phyloP scores from a whole-genome alignment of 140 eudicot species.

The Oenanthe javanica region DNA sequence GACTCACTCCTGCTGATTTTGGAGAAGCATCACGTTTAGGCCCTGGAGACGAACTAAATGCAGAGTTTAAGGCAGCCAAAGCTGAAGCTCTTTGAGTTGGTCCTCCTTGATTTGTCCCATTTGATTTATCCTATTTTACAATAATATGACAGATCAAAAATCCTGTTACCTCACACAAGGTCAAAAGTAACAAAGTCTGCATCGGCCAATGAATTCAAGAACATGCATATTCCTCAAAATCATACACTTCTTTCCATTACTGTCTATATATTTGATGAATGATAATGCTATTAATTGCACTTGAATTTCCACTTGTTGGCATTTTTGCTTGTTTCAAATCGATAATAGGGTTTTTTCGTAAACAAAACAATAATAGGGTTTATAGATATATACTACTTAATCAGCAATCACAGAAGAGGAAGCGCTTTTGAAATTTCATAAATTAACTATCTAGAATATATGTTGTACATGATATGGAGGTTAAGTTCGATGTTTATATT shows the following conservation, averaged over 20 bases:
- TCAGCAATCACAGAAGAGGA: not conserved
- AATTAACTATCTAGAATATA: not conserved
- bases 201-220: not conserved
- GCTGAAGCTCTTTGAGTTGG: slow-evolving; percentile 98
- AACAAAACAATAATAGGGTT: too few species aligned
- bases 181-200: not conserved
- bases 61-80: slow-evolving; percentile 82
- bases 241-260: not conserved
- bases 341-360: too few species aligned
- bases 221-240: not conserved
- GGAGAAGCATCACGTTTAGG: slow-evolving; percentile 40
- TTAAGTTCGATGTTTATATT: slow-evolving; percentile 5
- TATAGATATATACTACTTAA: not conserved
- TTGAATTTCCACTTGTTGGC: not conserved
- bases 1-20: slow-evolving; percentile 41
- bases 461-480: not conserved
- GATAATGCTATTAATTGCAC: not conserved
- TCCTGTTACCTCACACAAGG: not conserved
- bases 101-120: slow-evolving; percentile 69
- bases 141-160: slow-evolving; percentile 2
- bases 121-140: slow-evolving; percentile 35
- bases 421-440: not conserved
- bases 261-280: not conserved
- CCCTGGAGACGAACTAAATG: slow-evolving; percentile 59
- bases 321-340: not conserved